Percentiles rank a stretch among this genome's conserved stretches.
These are phyloP conservation scores for Trichoderma endophyticum DNA, from an alignment of 2,329 filamentous ascomycete species.

Conservation along the genomic window DNA sequence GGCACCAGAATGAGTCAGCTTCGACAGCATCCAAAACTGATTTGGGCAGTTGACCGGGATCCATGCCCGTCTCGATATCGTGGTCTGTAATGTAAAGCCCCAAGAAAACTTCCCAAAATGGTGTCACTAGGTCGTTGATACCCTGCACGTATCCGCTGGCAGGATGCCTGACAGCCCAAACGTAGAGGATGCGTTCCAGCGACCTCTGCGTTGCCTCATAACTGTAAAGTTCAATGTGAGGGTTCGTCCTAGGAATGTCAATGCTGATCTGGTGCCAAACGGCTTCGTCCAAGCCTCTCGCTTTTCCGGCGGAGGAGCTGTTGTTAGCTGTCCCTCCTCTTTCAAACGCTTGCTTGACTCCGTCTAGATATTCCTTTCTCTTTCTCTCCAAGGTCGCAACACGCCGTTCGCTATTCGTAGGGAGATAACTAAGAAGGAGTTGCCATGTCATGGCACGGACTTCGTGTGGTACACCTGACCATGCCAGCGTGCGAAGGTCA, in stretches of 20 bases:
- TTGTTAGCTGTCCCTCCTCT: slow-evolving; percentile 50
- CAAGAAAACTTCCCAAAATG: slow-evolving; percentile 97
- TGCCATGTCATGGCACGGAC: slow-evolving; percentile 99
- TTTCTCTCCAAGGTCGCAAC: slow-evolving; percentile 90
- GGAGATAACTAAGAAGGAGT: slow-evolving; percentile 87
- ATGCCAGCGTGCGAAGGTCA: slow-evolving; percentile 81
- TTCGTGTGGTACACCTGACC: slow-evolving; percentile 92
- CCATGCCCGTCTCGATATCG: slow-evolving; percentile 91
- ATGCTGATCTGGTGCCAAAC: slow-evolving; percentile 99
- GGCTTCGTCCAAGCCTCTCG: slow-evolving; percentile 82
- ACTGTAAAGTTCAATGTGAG: slow-evolving; percentile 89
- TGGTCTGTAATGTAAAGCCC: slow-evolving; percentile 92
- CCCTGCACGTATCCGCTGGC: slow-evolving; percentile 98
- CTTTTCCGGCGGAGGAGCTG: slow-evolving; percentile 40
- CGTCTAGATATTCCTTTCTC: slow-evolving; percentile 93
- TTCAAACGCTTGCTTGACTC: slow-evolving; percentile 72
- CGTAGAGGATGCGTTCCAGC: slow-evolving; percentile 88
- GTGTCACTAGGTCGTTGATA: slow-evolving; percentile 96
- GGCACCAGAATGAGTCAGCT: slow-evolving; percentile 96
- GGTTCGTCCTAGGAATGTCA: slow-evolving; percentile 92
- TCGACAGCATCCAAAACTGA: slow-evolving; percentile 94
- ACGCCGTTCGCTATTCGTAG: slow-evolving; percentile 91
- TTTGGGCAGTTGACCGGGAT: slow-evolving; percentile 87
- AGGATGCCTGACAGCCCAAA: slow-evolving; percentile 96
- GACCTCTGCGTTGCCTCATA: slow-evolving; percentile 96